These are phyloP conservation scores for Avena atlantica DNA, from an alignment of 176 grass and related monocot genomes.

Conservation along the genomic window DNA sequence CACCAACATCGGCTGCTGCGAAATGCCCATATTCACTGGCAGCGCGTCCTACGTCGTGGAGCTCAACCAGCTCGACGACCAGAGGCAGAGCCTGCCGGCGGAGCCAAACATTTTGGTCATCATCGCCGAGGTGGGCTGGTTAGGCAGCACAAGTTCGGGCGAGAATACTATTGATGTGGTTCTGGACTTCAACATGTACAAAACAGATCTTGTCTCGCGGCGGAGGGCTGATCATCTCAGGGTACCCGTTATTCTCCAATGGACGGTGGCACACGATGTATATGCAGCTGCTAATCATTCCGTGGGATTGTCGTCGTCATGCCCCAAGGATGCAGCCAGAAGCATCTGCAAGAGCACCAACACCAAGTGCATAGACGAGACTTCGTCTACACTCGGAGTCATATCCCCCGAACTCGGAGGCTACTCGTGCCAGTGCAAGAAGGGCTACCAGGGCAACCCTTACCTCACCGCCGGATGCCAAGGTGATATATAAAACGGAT, in stretches of 20 bases:
- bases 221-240: not conserved
- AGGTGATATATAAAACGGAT: not conserved
- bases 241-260: not conserved
- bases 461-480: slow-evolving; percentile 1
- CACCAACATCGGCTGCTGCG: not conserved
- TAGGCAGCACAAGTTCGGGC: not conserved
- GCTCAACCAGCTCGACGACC: not conserved
- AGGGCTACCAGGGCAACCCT: not conserved
- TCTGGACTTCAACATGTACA: too few relatives aligned
- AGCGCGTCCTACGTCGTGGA: not conserved
- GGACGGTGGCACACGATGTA: too few relatives aligned
- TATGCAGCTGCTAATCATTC: too few relatives aligned
- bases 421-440: not conserved
- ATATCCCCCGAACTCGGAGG: too few relatives aligned
- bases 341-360: not conserved
- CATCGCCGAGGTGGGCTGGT: not conserved
- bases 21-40: not conserved
- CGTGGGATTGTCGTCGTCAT: not conserved
- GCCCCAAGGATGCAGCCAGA: not conserved
- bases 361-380: too few relatives aligned
- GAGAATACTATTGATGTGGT: too few relatives aligned
- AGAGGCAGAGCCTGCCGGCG: too few relatives aligned
- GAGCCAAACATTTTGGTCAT: too few relatives aligned
- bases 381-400: too few relatives aligned
- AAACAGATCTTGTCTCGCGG: too few relatives aligned